Percentiles rank a stretch among this genome's conserved stretches.
Conservation (phyloP, 768 basidiomycete species). For the Xanthoconium stramineum region DNA sequence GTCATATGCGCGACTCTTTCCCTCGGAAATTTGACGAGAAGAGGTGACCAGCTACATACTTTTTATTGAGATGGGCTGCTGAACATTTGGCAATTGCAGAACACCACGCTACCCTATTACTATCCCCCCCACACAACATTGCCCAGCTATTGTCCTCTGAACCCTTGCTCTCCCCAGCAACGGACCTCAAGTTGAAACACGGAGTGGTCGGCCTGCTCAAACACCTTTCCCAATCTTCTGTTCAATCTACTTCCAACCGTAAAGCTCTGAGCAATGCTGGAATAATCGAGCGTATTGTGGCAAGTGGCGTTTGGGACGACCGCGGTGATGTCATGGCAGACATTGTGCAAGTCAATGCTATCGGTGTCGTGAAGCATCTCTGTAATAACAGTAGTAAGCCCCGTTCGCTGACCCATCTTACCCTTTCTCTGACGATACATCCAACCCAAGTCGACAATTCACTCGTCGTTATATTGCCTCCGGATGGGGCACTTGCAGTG, state of each 20-base stretch:
- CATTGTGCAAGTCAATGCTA: slow-evolving; percentile 81
- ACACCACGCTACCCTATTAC: slow-evolving; percentile 54
- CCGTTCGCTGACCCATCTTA: neutral
- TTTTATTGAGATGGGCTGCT: slow-evolving; percentile 2
- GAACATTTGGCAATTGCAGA: slow-evolving; percentile 37
- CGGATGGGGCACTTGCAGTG: slow-evolving; percentile 27
- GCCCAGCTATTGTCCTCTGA: slow-evolving; percentile 57
- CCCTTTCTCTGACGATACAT: slow-evolving; percentile 30
- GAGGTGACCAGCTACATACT: slow-evolving; percentile 46
- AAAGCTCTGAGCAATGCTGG: slow-evolving; percentile 55
- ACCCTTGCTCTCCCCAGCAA: slow-evolving; percentile 48
- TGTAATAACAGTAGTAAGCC: slow-evolving; percentile 70
- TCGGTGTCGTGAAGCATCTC: slow-evolving; percentile 87
- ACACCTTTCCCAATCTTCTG: slow-evolving; percentile 72
- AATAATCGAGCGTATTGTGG: slow-evolving; percentile 58
- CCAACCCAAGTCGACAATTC: slow-evolving; percentile 42
- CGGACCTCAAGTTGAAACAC: slow-evolving; percentile 84
- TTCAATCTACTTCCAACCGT: slow-evolving; percentile 58
- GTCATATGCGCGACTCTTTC: slow-evolving; percentile 79
- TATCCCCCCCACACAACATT: slow-evolving; percentile 64
- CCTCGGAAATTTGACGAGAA: slow-evolving; percentile 76
- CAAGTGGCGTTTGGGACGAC: slow-evolving; percentile 67
- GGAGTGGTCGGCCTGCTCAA: slow-evolving; percentile 84
- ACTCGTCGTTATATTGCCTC: slow-evolving; percentile 49
- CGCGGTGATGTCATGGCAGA: slow-evolving; percentile 78